Evolutionary conservation across 176 grass and related monocot genomes (phyloP), one percentile per base, ranked within the genome.

Genomic region (Paspalum vaginatum): DNA sequence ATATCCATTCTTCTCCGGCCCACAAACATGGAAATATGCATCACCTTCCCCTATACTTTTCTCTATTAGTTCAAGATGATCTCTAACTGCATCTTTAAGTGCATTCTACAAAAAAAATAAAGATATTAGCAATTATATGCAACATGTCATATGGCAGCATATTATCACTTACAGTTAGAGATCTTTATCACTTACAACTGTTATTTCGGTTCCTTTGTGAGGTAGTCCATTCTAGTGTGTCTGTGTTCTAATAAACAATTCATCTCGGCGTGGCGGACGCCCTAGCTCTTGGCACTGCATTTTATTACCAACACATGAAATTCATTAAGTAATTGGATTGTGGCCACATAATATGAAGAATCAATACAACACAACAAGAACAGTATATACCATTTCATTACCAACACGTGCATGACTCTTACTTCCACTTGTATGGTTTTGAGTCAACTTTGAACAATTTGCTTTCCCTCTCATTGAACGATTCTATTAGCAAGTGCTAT

Each of bases 391-490:
- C 54, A 61, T 46, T 76, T 76, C 39, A 27, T 5, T 11, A 22
- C 2, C 44, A 37, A 78, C 25, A 39, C 25, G 75, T 51, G 59
- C 75, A 77, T 62, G 58, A 12, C 74, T 77, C 43, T 62, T 59
- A 10, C 72, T 59, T 6, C 72, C 72, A 13, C 5, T 58, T 57
- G 52, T 75, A 59, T 75, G 53, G 47, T 71, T 71, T 71, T 75
- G 72, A 6, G 53, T 59, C 3, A 58, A 18, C 18, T 74, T 74
- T 74, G 71, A 20, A 56, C 32, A 50, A 42, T 39, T 74, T 41
- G 17, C 9, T 44, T 75, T 75, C 47, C 9, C 68, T 12, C 53
- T 56, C 3, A 59, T 9, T 8, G 52, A 59, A 58, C 18, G 17
- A 38, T 5, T 18, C 50, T 74, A 14, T 11, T 1, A 44, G 26